Evolutionary conservation across 2,329 filamentous ascomycete genomes (phyloP), one percentile per base, ranked within the genome.

Genomic region (Penicillium psychrosexuale): DNA sequence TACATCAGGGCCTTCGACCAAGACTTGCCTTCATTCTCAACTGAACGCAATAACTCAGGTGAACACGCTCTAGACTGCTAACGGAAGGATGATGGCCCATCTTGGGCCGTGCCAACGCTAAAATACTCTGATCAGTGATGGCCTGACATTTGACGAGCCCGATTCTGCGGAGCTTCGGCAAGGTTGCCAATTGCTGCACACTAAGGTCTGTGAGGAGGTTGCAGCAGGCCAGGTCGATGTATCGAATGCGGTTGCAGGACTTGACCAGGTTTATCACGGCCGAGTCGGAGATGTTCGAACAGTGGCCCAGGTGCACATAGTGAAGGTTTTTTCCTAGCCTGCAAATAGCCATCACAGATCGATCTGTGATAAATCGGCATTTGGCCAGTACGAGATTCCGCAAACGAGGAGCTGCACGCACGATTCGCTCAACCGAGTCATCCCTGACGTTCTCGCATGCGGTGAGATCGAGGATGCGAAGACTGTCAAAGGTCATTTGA

Each of bases 211-310:
- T 97, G 57, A 99, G 78, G 64, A 90, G 87, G 13, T 83, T 84
- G 74, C 94, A 99, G 76, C 94, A 97, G n/a, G 94, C 94, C 40
- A 99, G 78, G 70, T 99, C 94, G 61, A 99, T 99, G 71, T 99
- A 99, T 52, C 94, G 84, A 62, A 99, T 97, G 24, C 94, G 85
- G 67, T 93, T 97, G 79, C 94, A 99, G 50, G 80, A 80, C 62
- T 88, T 86, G 37, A 97, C 91, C 31, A 99, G 80, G 52, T 86
- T 86, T 65, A 89, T 89, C 17, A 99, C 91, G 1, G 91, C 92
- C 34, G 86, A 82, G 68, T 99, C 94, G 0, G 93, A 97, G 68
- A 99, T 92, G 44, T 92, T 86, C 28, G 85, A 84, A 73, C 94
- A 99, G 72, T 99, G 94, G 9, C 94, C 94, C 2, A 99, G 81